Evolutionary conservation across 208 protist genomes (phyloP).

Genomic region (Angomonas deanei): DNA sequence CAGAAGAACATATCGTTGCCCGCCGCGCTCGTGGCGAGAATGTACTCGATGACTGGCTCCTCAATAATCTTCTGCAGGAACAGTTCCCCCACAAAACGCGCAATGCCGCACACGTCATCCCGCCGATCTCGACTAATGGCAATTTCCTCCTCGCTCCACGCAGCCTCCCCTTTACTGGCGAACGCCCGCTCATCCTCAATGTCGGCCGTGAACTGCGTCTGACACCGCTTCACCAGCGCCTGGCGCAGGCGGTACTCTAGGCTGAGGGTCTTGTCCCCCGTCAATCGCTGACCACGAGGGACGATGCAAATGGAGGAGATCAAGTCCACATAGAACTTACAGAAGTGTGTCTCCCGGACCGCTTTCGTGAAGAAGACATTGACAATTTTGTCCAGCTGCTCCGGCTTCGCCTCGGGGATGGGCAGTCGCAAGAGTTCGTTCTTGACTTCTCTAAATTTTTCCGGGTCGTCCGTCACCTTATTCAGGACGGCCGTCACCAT

Average conservation of each 20-base stretch:
- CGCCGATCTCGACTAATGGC: conserved; percentile 43
- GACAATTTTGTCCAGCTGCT: conserved; percentile 64
- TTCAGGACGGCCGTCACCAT: conserved; percentile 81
- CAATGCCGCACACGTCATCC: conserved; percentile 62
- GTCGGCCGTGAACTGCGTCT: conserved; percentile 51
- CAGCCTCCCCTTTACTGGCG: neutral
- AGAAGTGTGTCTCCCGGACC: conserved; percentile 70
- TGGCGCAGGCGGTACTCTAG: conserved; percentile 68
- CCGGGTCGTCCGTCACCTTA: conserved; percentile 70
- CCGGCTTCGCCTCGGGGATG: conserved; percentile 68
- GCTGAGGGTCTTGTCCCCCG: conserved; percentile 48
- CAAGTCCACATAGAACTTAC: conserved; percentile 66
- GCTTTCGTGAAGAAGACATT: conserved; percentile 79
- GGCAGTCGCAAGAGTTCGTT: conserved; percentile 81
- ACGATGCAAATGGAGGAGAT: conserved; percentile 55
- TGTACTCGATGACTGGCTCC: conserved; percentile 48
- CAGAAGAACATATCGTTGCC: conserved; percentile 36
- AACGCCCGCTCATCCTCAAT: conserved; percentile 8
- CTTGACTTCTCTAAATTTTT: conserved; percentile 77
- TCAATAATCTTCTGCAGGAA: conserved; percentile 58
- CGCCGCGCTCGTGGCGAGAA: conserved; percentile 45
- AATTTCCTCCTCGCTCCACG: conserved; percentile 14
- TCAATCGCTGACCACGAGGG: conserved; percentile 42
- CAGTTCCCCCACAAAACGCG: conserved; percentile 74
- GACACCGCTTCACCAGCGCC: conserved; percentile 61